Conservation (phyloP, 176 grass and related monocot species). For the Cocos nucifera region DNA sequence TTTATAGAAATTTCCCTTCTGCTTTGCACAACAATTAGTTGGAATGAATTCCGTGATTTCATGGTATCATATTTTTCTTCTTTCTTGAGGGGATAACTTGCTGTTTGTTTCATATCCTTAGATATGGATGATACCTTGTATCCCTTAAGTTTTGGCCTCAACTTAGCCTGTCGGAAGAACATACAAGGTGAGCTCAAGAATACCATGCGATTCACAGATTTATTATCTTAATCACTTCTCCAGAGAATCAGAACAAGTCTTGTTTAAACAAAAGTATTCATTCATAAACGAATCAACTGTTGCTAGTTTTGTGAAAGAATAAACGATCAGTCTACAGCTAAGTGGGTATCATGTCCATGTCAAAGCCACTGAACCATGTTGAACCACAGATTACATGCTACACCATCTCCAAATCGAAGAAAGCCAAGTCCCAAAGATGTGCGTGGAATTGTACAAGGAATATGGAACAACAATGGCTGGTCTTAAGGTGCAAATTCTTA, state of each 20-base stretch:
- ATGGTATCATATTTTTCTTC: neutral
- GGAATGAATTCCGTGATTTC: neutral
- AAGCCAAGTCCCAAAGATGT: conserved; percentile 63
- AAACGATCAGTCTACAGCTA: no score
- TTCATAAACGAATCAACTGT: no score
- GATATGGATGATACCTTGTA: conserved; percentile 97
- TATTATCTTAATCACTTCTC: no score
- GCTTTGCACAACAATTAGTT: neutral
- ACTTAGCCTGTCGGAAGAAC: conserved; percentile 84
- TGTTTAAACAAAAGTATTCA: no score
- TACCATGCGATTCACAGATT: neutral
- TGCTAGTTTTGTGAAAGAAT: no score
- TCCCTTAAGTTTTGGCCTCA: conserved; percentile 68
- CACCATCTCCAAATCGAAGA: conserved; percentile 62
- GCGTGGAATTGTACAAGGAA: conserved; percentile 83
- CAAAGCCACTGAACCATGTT: no score
- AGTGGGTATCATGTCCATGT: no score
- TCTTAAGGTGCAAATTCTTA: conserved; percentile 42
- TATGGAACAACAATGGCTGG: conserved; percentile 90
- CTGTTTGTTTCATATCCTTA: conserved; percentile 6
- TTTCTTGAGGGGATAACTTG: neutral
- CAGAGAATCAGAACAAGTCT: no score
- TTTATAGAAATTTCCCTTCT: neutral
- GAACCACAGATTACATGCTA: conserved; percentile 72
- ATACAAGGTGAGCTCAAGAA: conserved; percentile 44